Conservation (phyloP, 495 filamentous ascomycete species). For the Penicillium lagena region DNA sequence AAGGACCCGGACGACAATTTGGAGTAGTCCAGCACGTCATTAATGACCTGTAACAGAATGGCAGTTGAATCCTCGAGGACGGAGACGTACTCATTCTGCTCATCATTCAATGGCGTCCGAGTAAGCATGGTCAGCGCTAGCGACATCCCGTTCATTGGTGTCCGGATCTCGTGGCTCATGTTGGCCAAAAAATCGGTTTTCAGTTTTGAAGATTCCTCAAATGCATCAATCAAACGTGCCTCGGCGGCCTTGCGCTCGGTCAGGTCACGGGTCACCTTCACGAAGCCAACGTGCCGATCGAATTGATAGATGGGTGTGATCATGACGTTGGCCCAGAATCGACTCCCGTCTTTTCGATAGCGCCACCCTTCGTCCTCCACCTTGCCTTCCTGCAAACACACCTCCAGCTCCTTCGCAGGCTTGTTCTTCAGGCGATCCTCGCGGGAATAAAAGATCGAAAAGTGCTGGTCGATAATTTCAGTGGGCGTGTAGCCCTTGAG, state of each 20-base stretch:
- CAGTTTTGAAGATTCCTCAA: slow-evolving; percentile 57
- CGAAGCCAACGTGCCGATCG: slow-evolving; percentile 54
- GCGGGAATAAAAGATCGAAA: slow-evolving; percentile 54
- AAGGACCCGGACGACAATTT: slow-evolving; percentile 86
- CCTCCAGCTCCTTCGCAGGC: slow-evolving; percentile 47
- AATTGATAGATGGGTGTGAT: slow-evolving; percentile 55
- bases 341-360: slow-evolving; percentile 53
- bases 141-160: slow-evolving; percentile 71
- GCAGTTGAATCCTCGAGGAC: slow-evolving; percentile 79
- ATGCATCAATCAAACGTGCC: slow-evolving; percentile 50
- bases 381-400: slow-evolving; percentile 52
- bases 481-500: slow-evolving; percentile 51
- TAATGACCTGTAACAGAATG: slow-evolving; percentile 78
- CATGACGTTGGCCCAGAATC: slow-evolving; percentile 64
- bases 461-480: slow-evolving; percentile 58
- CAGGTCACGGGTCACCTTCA: slow-evolving; percentile 59
- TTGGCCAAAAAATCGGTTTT: slow-evolving; percentile 68
- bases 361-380: slow-evolving; percentile 64
- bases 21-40: slow-evolving; percentile 83
- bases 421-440: slow-evolving; percentile 49
- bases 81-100: slow-evolving; percentile 68
- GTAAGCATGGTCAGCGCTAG: slow-evolving; percentile 65
- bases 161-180: slow-evolving; percentile 89
- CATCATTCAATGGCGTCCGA: slow-evolving; percentile 56
- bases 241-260: slow-evolving; percentile 57